Evolutionary conservation across 2,329 filamentous ascomycete genomes (phyloP).

Genomic region (Exophiala bonariae): DNA sequence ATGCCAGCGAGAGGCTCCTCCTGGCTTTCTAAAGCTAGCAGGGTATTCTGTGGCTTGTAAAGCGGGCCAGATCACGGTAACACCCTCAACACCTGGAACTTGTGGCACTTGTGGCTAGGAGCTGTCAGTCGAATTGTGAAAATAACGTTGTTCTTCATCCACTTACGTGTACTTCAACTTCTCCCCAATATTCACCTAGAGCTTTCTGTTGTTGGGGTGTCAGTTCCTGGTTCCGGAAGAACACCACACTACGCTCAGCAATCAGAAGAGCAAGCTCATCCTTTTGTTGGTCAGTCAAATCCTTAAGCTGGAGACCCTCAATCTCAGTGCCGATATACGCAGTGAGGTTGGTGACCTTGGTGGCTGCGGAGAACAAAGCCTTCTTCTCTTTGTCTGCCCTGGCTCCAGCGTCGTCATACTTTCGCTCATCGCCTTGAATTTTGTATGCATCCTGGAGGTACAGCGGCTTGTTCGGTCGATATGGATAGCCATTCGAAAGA

Average conservation of each 20-base stretch:
- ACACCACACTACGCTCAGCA: constrained; percentile 52
- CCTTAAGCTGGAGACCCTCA: constrained; percentile 43
- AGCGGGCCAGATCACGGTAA: constrained; percentile 59
- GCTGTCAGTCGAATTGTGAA: constrained; percentile 55
- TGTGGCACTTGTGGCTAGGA: constrained; percentile 61
- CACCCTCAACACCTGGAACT: constrained; percentile 50
- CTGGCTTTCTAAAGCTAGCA: constrained; percentile 64
- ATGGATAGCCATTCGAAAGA: constrained; percentile 69
- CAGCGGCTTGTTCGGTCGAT: constrained; percentile 65
- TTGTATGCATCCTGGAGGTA: constrained; percentile 70
- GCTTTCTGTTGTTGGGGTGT: constrained; percentile 38
- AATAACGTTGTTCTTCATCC: constrained; percentile 46
- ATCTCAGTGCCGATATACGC: constrained; percentile 46
- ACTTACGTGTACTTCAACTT: constrained; percentile 48
- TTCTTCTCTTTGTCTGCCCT: constrained; percentile 56
- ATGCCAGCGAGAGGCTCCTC: constrained; percentile 55
- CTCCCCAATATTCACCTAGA: constrained; percentile 34
- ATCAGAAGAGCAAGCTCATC: constrained; percentile 59
- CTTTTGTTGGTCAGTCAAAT: constrained; percentile 63
- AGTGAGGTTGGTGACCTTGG: constrained; percentile 52
- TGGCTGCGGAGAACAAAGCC: constrained; percentile 39
- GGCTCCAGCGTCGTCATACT: constrained; percentile 61
- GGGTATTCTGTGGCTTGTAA: constrained; percentile 57
- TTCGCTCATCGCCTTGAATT: constrained; percentile 59
- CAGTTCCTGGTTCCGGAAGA: constrained; percentile 51